Evolutionary conservation across 805 yeast species (phyloP).

Genomic region (Schwanniomyces polymorphus): DNA sequence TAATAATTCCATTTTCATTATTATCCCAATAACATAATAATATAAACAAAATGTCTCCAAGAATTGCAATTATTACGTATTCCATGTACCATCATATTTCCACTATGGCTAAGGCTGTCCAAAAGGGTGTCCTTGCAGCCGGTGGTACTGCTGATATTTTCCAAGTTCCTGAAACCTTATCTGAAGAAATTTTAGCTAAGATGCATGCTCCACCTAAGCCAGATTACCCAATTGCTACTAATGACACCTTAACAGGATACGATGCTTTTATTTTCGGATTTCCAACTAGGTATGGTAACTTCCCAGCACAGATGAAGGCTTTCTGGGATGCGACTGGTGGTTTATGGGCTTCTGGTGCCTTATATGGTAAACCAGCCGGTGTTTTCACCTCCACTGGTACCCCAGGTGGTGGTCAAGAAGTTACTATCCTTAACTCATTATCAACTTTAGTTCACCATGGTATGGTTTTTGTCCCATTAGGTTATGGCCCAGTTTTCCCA

Average conservation of each 20-base stretch:
- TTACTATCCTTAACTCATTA: constrained; percentile 62
- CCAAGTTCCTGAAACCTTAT: constrained; percentile 75
- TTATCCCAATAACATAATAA: too few relatives aligned
- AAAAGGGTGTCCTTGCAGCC: constrained; percentile 67
- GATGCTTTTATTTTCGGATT: constrained; percentile 85
- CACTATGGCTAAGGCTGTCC: constrained; percentile 63
- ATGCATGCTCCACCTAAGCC: constrained; percentile 61
- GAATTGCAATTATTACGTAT: constrained; percentile 51
- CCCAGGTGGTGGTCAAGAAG: constrained; percentile 82
- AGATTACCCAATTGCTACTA: constrained; percentile 59
- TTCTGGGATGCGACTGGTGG: constrained; percentile 81
- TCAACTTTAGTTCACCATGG: constrained; percentile 78
- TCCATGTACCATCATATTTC: constrained; percentile 79
- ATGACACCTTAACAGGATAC: constrained; percentile 56
- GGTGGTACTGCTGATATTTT: constrained; percentile 69
- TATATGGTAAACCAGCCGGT: constrained; percentile 74
- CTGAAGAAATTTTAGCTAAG: constrained; percentile 52
- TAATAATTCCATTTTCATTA: neutral
- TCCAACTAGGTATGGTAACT: constrained; percentile 82
- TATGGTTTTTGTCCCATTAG: constrained; percentile 76
- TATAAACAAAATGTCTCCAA: constrained; percentile 28
- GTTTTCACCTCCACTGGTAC: constrained; percentile 73
- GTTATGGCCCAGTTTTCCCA: constrained; percentile 59
- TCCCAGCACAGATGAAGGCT: constrained; percentile 75
- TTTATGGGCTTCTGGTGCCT: constrained; percentile 73